Percentiles rank a stretch among this genome's conserved stretches.
These are phyloP conservation scores for Mimosa bimucronata DNA, from an alignment of 306 rosid genomes.

Conservation along the genomic window DNA sequence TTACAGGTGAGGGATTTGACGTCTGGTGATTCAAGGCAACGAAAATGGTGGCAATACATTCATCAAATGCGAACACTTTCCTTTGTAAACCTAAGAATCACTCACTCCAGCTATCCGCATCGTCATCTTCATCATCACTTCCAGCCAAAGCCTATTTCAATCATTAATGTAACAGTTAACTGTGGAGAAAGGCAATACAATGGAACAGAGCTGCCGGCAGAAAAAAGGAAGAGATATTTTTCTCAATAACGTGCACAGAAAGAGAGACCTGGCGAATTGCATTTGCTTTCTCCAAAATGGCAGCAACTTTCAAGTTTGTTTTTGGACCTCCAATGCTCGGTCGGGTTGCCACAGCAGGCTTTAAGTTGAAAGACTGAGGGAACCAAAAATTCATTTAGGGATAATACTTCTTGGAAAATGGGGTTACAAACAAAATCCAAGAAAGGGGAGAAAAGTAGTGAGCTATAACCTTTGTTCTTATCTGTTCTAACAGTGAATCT, in stretches of 20 bases:
- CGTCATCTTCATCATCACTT: constrained; percentile 90
- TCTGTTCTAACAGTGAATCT: constrained; percentile 84
- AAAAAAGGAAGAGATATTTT: background rate
- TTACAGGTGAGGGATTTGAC: constrained; percentile 34
- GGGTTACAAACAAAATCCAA: constrained; percentile 2
- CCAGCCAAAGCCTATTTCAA: constrained; percentile 82
- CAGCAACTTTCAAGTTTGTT: constrained; percentile 87
- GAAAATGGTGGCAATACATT: background rate
- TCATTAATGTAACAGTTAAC: constrained; percentile 38
- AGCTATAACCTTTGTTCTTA: constrained; percentile 83
- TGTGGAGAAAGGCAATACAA: background rate
- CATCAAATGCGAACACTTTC: constrained; percentile 26
- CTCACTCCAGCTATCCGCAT: constrained; percentile 88
- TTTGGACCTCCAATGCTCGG: constrained; percentile 83
- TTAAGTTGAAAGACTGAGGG: constrained; percentile 90
- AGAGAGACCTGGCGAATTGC: constrained; percentile 90
- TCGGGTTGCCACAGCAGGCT: constrained; percentile 71
- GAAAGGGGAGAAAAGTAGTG: constrained; percentile 22
- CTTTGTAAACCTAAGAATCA: constrained; percentile 56
- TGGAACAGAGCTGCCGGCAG: background rate
- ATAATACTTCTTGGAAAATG: constrained; percentile 18
- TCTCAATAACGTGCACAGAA: constrained; percentile 19
- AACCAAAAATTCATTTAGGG: constrained; percentile 25
- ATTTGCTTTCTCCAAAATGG: constrained; percentile 93
- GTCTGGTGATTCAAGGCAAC: constrained; percentile 35